Conservation (phyloP, 2,329 filamentous ascomycete genomes). For the Colletotrichum cordylinicola region DNA sequence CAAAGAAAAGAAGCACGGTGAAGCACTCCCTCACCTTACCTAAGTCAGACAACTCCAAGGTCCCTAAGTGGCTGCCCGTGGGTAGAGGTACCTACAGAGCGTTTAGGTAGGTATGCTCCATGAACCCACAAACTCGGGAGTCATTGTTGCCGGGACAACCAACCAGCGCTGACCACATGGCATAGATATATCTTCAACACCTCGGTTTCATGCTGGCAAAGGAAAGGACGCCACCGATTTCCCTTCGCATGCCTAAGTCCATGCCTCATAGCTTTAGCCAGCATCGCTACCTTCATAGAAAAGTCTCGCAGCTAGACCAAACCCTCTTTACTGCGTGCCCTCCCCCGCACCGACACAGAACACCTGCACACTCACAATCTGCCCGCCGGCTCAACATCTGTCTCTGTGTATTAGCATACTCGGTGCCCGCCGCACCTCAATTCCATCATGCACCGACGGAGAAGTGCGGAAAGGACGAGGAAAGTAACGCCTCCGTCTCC, state of each 20-base stretch:
- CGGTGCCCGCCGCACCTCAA: neutral
- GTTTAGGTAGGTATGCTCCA: neutral
- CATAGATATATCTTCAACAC: constrained; percentile 13
- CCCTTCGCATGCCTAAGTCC: neutral
- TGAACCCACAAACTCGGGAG: neutral
- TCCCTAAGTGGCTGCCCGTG: neutral
- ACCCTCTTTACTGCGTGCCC: neutral
- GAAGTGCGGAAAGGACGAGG: constrained; percentile 44
- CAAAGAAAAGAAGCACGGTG: neutral
- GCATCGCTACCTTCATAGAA: constrained; percentile 8
- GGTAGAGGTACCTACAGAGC: neutral
- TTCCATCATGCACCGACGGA: constrained; percentile 23
- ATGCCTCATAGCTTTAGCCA: neutral
- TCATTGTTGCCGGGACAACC: constrained; percentile 21
- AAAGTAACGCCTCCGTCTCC: constrained; percentile 68
- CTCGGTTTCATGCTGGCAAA: neutral
- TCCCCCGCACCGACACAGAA: neutral
- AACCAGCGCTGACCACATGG: constrained; percentile 16
- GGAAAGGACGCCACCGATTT: neutral
- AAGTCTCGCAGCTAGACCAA: neutral
- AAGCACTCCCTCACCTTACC: neutral
- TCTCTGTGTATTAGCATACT: neutral
- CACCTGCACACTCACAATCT: neutral
- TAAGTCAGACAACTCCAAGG: neutral
- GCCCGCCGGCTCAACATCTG: neutral